phyloP scores from a whole-genome alignment of 805 yeast genomes.

The Hanseniaspora mollemarum region DNA sequence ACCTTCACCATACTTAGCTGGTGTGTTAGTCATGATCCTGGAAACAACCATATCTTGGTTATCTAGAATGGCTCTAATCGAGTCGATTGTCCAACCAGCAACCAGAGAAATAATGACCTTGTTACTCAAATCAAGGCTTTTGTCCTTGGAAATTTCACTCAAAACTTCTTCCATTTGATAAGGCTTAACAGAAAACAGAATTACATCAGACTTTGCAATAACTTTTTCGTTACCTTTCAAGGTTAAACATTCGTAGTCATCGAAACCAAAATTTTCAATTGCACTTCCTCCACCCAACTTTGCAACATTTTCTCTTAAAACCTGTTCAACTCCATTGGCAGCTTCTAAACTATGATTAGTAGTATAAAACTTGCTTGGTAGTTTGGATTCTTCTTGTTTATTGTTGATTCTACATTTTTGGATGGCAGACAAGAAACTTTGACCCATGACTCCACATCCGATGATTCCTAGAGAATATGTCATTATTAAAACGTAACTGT shows the following conservation, averaged over 20 bases:
- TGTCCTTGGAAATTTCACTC: constrained; percentile 19
- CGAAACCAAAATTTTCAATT: constrained; percentile 24
- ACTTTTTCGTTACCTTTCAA: constrained; percentile 41
- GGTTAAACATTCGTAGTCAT: constrained; percentile 22
- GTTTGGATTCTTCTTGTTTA: constrained; percentile 27
- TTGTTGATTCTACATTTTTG: constrained; percentile 32
- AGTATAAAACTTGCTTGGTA: constrained; percentile 66
- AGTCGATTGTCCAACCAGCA: constrained; percentile 84
- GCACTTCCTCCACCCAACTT: constrained; percentile 42
- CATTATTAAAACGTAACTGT: neutral
- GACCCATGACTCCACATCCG: constrained; percentile 95
- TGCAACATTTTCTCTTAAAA: constrained; percentile 37
- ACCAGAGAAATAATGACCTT: constrained; percentile 57
- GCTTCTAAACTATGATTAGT: constrained; percentile 43
- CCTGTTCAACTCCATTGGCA: constrained; percentile 39
- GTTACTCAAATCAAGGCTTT: neutral
- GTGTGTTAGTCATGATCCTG: constrained; percentile 96
- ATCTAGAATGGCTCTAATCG: constrained; percentile 33
- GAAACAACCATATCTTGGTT: constrained; percentile 36
- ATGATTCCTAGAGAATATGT: constrained; percentile 45
- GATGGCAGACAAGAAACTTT: constrained; percentile 77
- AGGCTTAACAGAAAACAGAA: constrained; percentile 84
- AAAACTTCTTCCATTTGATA: constrained; percentile 56
- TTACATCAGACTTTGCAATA: constrained; percentile 51
- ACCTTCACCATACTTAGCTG: constrained; percentile 85